Evolutionary conservation across 2,329 filamentous ascomycete species (phyloP), one percentile per base, ranked within the genome.

Genomic region (Ophiostoma novo-ulmi): DNA sequence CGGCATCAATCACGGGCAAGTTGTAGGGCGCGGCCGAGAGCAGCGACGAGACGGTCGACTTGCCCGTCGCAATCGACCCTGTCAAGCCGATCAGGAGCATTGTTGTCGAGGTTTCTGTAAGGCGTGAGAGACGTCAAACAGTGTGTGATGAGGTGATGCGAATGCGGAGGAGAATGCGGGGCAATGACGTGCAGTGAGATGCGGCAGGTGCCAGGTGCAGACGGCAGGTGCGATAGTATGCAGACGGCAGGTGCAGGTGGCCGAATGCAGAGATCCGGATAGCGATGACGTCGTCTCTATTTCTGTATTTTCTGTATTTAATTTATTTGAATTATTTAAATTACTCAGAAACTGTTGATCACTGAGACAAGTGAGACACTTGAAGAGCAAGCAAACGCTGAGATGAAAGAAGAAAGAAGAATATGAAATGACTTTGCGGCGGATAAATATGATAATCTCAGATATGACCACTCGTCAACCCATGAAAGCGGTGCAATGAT

Each of bases 21-120:
- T 87, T 90, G 83, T 97, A 91, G 0, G 94, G 95, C 5, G 91
- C 84, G 5, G 87, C 85, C 68, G 91, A 88, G 76, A 99, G 91
- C 75, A 97, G 86, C 55, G 86, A 84, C 38, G 95, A 97, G 70
- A 97, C 93, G 75, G 94, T 99, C 65, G 94, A 97, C 86, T 99
- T 99, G 79, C 95, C 95, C 6, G 95, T 99, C 72, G 95, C 95
- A 78, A 99, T 98, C 73, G 94, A 97, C 78, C 95, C 95, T 10
- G 95, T 99, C 36, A 99, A 88, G 71, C 95, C 95, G 76, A 99
- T 93, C 77, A 99, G 89, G 67, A 98, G 87, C 95, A 98, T 98
- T 75, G 35, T 35, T 26, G 44, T 17, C 5, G 44, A 17, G 44
- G 20, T 17, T 31, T 31, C 31, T 31, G 31, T 31, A 31, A 31